Evolutionary conservation across 2,329 filamentous ascomycete species (phyloP), one percentile per base, ranked within the genome.

Genomic region (Magnaporthiopsis rhizophila): DNA sequence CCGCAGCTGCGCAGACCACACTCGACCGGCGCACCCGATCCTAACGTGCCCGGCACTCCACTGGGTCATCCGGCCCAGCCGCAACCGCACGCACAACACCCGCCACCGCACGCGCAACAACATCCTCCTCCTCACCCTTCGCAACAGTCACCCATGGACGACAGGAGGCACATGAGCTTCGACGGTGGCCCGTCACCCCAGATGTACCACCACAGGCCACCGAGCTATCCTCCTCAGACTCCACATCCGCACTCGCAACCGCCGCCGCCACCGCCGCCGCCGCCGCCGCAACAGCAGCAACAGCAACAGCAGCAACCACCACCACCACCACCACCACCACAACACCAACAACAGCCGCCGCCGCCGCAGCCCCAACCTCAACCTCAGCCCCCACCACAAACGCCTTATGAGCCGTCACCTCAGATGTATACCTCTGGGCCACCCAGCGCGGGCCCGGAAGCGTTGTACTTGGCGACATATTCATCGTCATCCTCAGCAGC

Each of bases 91-190:
- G 11, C 26, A n/a, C 65, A 62, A 45, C 65, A 66, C 3, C 62
- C 62, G 0, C 68, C 67, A 11, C 67, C 85, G 70, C 80, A 80
- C 69, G 75, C 77, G 71, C 78, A 77, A 60, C 72, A 69, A 68
- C 76, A 73, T 38, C 70, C 79, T 62, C 78, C 79, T 67, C 78
- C n/a, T n/a, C n/a, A 67, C 80, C 71, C 74, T 13, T 76, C 72
- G 32, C 71, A 70, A 65, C 78, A 78, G 74, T 73, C 74, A 21
- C 73, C 83, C 66, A 70, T 73, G 34, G 83, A 85, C 26, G 78
- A 79, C 61, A 77, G 79, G 67, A 78, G 82, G 71, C 83, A 82
- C 68, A 80, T 84, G 78, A 81, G 76, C 71, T 84, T 79, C 75
- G 83, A 85, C 63, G 78, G 74, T 73, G 77, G 78, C 8, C 74